These are phyloP conservation scores for Cordyceps pruinosa DNA, from an alignment of 2,329 filamentous ascomycete species.

Conservation along the genomic window DNA sequence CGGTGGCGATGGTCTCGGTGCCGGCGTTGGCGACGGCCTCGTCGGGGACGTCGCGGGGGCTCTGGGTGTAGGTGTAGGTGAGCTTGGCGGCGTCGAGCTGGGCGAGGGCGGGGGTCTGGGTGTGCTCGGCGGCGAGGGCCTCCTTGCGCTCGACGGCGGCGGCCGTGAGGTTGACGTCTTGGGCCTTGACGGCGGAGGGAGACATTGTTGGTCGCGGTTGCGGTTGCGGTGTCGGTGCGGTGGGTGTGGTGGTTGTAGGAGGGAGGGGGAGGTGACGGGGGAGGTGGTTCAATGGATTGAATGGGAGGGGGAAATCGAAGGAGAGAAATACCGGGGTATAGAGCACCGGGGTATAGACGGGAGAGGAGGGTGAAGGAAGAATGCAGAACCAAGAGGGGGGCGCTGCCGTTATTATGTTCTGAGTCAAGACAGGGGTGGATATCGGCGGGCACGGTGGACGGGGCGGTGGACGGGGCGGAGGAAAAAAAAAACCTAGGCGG, in stretches of 20 bases:
- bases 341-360: not conserved
- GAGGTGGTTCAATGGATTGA: not conserved
- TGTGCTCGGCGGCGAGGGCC: slow-evolving; percentile 20
- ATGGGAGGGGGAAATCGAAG: not conserved
- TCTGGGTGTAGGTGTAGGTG: slow-evolving; percentile 44
- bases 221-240: not conserved
- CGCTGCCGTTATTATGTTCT: not conserved
- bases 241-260: not conserved
- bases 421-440: slow-evolving; percentile 7
- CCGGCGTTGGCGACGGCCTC: slow-evolving; percentile 41
- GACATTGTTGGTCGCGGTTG: slow-evolving; percentile 32
- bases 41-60: slow-evolving; percentile 46
- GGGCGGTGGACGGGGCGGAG: not conserved
- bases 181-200: slow-evolving; percentile 39
- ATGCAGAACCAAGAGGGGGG: not conserved
- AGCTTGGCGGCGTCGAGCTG: slow-evolving; percentile 58
- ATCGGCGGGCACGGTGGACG: not conserved
- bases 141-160: slow-evolving; percentile 46
- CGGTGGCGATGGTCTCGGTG: slow-evolving; percentile 57
- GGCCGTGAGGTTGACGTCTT: slow-evolving; percentile 45
- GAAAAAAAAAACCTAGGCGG: not conserved
- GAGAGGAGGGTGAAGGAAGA: not conserved
- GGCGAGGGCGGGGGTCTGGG: slow-evolving; percentile 41
- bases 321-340: not conserved
- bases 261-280: not conserved